A percentile compares a stretch with the other conserved stretches of the same genome.
These are phyloP conservation scores for Eimeria zaria DNA, from an alignment of 169 alveolate genomes.

Conservation along the genomic window DNA sequence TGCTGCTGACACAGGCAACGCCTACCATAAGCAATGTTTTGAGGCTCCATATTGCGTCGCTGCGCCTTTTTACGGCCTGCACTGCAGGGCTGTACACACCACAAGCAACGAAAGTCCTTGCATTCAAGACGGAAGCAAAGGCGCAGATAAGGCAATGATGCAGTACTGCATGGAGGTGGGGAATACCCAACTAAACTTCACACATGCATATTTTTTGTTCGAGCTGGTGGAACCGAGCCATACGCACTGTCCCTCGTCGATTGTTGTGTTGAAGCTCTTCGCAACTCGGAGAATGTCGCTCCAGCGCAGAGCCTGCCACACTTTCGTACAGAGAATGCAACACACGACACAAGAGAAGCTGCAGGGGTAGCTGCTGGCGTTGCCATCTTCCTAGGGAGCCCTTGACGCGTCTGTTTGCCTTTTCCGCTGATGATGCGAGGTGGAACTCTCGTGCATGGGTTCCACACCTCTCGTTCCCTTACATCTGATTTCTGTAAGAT, in stretches of 20 bases:
- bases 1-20: background rate
- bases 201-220: background rate
- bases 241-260: constrained; percentile 78
- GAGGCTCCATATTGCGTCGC: constrained; percentile 69
- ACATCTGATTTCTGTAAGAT: constrained; percentile 62
- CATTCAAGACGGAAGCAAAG: background rate
- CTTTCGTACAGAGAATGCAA: constrained; percentile 11
- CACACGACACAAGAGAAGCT: background rate
- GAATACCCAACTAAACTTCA: background rate
- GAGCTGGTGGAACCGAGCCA: background rate
- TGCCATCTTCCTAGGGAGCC: background rate
- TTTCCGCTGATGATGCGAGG: no score
- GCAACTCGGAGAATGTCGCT: constrained; percentile 76
- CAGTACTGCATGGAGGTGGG: background rate
- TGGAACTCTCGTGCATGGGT: no score
- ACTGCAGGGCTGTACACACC: constrained; percentile 38
- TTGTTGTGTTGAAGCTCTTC: constrained; percentile 62
- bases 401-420: no score
- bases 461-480: background rate
- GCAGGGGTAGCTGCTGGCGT: background rate
- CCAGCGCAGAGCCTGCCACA: constrained; percentile 84
- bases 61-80: constrained; percentile 60
- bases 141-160: background rate
- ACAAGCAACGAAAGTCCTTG: background rate
- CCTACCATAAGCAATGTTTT: constrained; percentile 70